These are phyloP conservation scores for Limonium bicolor DNA, from an alignment of 148 eudicot species.

Conservation along the genomic window DNA sequence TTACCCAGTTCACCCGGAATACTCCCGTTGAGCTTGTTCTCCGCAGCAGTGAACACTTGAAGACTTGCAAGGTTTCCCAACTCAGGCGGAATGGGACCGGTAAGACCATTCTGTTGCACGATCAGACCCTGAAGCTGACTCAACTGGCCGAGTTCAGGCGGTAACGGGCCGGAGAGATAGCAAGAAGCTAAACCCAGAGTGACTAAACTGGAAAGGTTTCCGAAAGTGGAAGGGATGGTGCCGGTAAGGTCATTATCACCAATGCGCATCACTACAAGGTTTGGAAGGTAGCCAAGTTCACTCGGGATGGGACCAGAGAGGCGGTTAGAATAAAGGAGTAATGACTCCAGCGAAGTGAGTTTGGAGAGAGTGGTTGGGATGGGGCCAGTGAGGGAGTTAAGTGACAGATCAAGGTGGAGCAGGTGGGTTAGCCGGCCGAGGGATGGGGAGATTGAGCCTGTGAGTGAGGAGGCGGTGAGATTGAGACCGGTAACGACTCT, in stretches of 20 bases:
- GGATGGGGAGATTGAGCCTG: constrained; percentile 57
- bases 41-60: constrained; percentile 38
- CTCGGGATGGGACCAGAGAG: constrained; percentile 63
- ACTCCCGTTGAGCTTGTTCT: constrained; percentile 48
- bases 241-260: constrained; percentile 75
- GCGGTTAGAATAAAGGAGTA: constrained; percentile 63
- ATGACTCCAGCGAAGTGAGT: constrained; percentile 44
- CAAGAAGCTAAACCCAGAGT: constrained; percentile 78
- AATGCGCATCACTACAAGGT: constrained; percentile 46
- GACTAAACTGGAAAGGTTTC: constrained; percentile 37
- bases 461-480: constrained; percentile 45
- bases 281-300: constrained; percentile 44
- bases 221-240: constrained; percentile 46
- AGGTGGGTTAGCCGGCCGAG: constrained; percentile 40
- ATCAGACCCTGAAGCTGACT: constrained; percentile 26
- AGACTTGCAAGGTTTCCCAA: constrained; percentile 47
- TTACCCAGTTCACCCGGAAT: constrained; percentile 38
- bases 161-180: constrained; percentile 45
- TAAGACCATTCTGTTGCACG: constrained; percentile 51
- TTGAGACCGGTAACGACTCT: constrained; percentile 36
- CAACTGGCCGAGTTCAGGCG: constrained; percentile 42
- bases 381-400: constrained; percentile 56
- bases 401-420: constrained; percentile 75
- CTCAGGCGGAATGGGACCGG: constrained; percentile 54
- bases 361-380: constrained; percentile 81